phyloP scores from a whole-genome alignment of 108 stramenopile species.

The Pseudonitzschia multistriata region DNA sequence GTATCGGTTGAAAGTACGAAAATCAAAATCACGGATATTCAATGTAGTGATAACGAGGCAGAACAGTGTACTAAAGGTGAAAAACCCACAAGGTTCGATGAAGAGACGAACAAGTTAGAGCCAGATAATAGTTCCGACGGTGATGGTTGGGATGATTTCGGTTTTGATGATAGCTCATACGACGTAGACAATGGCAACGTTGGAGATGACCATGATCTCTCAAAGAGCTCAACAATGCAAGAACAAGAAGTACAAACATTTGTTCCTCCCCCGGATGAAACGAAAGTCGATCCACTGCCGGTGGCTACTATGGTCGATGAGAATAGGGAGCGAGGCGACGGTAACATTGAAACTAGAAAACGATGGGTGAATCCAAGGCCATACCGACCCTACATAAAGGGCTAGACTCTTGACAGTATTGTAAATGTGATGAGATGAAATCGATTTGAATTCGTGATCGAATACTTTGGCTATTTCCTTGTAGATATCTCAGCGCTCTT shows the following conservation, averaged over 20 bases:
- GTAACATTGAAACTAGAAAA: slow-evolving; percentile 40
- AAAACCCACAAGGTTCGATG: neutral
- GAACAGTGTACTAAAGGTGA: neutral
- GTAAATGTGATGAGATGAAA: neutral
- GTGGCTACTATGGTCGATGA: neutral
- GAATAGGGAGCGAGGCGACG: slow-evolving; percentile 33
- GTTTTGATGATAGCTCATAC: slow-evolving; percentile 23
- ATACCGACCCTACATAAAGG: slow-evolving; percentile 28
- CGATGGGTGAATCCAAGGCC: slow-evolving; percentile 53
- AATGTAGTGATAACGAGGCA: neutral
- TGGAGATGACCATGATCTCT: neutral
- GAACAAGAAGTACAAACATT: neutral
- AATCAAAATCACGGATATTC: neutral
- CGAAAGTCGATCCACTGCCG: neutral
- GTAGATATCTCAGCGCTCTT: no score
- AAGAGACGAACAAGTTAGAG: neutral
- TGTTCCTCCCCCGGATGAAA: neutral
- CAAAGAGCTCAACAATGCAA: neutral
- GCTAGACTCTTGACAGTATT: neutral
- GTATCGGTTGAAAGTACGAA: neutral
- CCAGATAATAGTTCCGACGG: neutral
- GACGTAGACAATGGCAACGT: neutral
- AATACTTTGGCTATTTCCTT: no score
- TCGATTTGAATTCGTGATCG: neutral
- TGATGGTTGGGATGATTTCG: slow-evolving; percentile 43